These are phyloP conservation scores for Neurospora sp. DNA, from an alignment of 2,329 filamentous ascomycete species.

Conservation along the genomic window DNA sequence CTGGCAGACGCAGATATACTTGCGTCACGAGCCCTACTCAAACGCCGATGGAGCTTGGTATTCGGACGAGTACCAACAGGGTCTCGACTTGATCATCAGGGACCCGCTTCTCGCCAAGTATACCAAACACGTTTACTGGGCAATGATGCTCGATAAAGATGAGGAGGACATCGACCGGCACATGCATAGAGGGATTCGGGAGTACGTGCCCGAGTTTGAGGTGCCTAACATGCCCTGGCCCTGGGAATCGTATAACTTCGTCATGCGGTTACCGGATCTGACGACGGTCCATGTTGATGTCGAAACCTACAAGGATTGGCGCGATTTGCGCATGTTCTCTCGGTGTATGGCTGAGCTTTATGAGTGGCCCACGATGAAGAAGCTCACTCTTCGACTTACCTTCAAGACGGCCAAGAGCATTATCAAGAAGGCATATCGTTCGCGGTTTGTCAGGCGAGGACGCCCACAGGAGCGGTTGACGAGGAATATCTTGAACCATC, in stretches of 20 bases:
- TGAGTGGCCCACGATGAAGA: neutral
- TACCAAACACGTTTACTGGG: neutral
- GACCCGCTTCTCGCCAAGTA: neutral
- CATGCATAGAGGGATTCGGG: neutral
- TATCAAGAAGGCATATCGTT: neutral
- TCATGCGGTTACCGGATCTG: neutral
- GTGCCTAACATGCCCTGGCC: neutral
- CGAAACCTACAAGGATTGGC: neutral
- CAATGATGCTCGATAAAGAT: neutral
- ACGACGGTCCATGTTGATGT: neutral
- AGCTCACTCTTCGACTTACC: neutral
- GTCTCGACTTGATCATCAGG: neutral
- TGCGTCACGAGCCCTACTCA: neutral
- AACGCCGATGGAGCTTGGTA: neutral
- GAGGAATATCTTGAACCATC: neutral
- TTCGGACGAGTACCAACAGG: neutral
- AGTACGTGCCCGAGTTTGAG: neutral
- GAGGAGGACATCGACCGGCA: neutral
- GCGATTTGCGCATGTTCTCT: neutral
- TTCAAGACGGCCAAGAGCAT: neutral
- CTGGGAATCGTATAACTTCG: neutral
- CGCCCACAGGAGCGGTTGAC: neutral
- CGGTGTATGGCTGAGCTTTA: neutral
- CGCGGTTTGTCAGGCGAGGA: neutral
- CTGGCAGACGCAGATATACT: neutral